Percentiles rank a stretch among this genome's conserved stretches.
phyloP scores from a whole-genome alignment of 176 grass and related monocot species.

The Lolium rigidum region DNA sequence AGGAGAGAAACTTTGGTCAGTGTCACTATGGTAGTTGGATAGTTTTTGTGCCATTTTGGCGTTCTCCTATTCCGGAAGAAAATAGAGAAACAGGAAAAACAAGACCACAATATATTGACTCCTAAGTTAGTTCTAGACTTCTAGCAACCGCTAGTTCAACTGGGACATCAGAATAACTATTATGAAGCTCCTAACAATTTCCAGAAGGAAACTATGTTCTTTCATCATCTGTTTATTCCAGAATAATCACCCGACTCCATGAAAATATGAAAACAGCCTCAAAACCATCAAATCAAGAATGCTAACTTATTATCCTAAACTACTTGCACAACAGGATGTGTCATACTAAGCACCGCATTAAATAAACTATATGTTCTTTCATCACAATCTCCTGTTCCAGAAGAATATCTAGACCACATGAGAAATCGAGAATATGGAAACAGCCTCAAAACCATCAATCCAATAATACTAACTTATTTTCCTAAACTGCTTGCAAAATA shows the following conservation, averaged over 20 bases:
- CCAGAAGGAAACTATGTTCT: background rate
- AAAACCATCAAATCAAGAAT: background rate
- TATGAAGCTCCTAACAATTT: background rate
- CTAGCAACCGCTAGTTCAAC: background rate
- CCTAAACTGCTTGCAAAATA: conserved; percentile 2
- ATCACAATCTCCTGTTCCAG: conserved; percentile 5
- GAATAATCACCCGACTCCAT: background rate
- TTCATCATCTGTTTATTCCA: background rate
- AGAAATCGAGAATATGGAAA: conserved; percentile 22
- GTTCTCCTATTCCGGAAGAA: background rate
- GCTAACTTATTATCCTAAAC: background rate
- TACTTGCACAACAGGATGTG: conserved; percentile 4
- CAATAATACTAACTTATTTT: background rate
- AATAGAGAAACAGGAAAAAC: background rate
- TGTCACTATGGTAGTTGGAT: background rate
- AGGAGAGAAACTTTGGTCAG: background rate
- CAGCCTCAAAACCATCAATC: background rate
- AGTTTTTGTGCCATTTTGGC: background rate
- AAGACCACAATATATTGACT: background rate
- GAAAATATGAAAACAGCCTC: conserved; percentile 13
- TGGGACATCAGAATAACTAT: background rate
- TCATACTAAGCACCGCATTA: no score
- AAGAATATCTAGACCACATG: background rate
- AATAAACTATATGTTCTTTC: background rate
- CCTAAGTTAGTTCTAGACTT: conserved; percentile 15